Evolutionary conservation across 768 basidiomycete genomes (phyloP).

Genomic region (Xerocomellus chrysenteron): DNA sequence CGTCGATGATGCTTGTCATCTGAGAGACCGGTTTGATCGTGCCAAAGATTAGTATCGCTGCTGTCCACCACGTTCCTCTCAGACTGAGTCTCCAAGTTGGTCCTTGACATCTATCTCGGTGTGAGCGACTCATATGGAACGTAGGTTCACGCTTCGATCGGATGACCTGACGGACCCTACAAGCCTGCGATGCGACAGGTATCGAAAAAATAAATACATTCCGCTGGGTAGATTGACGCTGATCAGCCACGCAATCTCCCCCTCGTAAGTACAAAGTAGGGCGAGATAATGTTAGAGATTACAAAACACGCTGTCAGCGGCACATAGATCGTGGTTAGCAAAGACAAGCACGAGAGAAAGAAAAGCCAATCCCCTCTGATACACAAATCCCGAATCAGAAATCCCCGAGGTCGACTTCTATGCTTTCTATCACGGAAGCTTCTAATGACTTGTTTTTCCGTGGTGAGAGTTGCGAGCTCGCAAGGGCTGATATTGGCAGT

Average conservation of each 20-base stretch:
- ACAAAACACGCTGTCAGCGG: neutral
- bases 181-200: no score
- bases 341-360: neutral
- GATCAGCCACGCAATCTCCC: constrained; percentile 4
- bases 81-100: no score
- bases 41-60: no score
- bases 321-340: neutral
- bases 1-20: neutral
- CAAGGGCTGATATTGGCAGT: constrained; percentile 24
- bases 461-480: constrained; percentile 27
- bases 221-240: neutral
- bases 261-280: constrained; percentile 4
- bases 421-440: constrained; percentile 56
- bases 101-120: neutral
- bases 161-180: no score
- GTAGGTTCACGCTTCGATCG: no score
- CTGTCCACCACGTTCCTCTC: no score
- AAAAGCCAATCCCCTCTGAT: neutral
- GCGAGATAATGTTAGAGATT: neutral
- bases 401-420: constrained; percentile 79
- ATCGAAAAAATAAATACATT: constrained; percentile 4
- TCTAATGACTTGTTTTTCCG: constrained; percentile 48
- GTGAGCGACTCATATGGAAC: no score
- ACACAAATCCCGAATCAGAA: constrained; percentile 43
- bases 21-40: neutral